Base-by-base conservation (phyloP, 2,329 filamentous ascomycete species). In the Alternaria sp. region DNA sequence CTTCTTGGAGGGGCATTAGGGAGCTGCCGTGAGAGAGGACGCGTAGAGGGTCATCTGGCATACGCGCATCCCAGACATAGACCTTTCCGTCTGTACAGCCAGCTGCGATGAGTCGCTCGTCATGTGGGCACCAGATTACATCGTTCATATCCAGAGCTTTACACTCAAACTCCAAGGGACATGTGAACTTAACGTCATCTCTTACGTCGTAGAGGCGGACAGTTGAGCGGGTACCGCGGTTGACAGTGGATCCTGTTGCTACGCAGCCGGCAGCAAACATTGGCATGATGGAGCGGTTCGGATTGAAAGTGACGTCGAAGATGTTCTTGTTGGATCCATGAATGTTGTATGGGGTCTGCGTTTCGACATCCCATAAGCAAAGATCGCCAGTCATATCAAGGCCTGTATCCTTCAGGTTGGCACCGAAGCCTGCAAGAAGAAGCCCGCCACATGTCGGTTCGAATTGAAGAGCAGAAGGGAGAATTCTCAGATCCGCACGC, bases 131-230 rank as follows among this genome's bases (percentile, higher is more conserved):
- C 67, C 85, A 86, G 0, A 85, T 79, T 1, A 89, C 79, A 61
- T 89, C 87, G 59, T 89, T 90, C 67, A 90, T 88, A 72, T 90
- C 88, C 8, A 83, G 70, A 0, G 88, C 87, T 23, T 83, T 83
- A 67, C 87, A 89, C 52, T 88, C 84, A 40, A 86, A 81, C 60
- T 85, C 83, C 23, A 85, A 70, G 7, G 67, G 57, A 67, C 64
- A 70, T 6, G 72, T 75, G 44, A 74, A 79, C 58, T 68, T 76
- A 5, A 30, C 32, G 5, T 19, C 25, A 23, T 67, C 70, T 6
- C 79, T 71, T 1, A 82, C 76, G 11, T 85, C 83, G 66, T 86
- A 89, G 3, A 88, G 76, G 5, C 86, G 83, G 3, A 90, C 80
- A 2, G 85, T 76, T 1, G 85, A 87, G 9, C 82, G 81, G 4